Evolutionary conservation across 2,329 filamentous ascomycete genomes (phyloP).

Genomic region (Colletotrichum neosansevieriae): DNA sequence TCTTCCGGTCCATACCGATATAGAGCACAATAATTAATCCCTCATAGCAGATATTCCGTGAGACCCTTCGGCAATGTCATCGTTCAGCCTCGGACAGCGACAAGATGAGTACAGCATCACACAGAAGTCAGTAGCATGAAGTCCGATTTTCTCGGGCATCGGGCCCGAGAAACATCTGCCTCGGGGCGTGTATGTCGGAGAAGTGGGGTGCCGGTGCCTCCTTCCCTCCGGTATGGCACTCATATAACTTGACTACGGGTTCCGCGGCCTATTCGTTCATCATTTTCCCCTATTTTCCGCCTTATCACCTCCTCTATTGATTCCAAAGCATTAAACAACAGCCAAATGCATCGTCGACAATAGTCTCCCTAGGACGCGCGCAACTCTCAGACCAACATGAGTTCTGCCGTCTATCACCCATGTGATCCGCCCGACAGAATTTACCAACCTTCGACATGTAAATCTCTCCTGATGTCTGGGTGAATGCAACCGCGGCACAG

Average conservation of each 20-base stretch:
- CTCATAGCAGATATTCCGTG: too few species aligned
- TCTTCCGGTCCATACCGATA: too few species aligned
- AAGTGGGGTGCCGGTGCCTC: too few species aligned
- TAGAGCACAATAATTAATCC: too few species aligned
- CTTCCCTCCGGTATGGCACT: too few species aligned
- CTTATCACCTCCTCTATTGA: neutral
- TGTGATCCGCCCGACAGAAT: neutral
- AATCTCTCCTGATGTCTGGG: neutral
- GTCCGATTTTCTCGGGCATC: too few species aligned
- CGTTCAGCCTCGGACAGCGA: too few species aligned
- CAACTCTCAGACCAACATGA: neutral
- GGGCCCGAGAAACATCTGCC: too few species aligned
- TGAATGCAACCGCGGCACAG: neutral
- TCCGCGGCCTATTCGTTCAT: neutral
- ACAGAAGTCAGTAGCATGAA: too few species aligned
- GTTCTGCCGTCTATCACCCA: neutral
- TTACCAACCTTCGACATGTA: neutral
- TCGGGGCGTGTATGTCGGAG: too few species aligned
- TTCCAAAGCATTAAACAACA: neutral
- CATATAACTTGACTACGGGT: neutral
- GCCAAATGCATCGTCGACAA: conserved; percentile 11
- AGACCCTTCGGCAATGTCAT: too few species aligned
- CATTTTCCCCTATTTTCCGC: neutral
- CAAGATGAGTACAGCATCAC: too few species aligned
- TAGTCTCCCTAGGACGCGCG: neutral